A percentile compares a stretch with the other conserved stretches of the same genome.
Evolutionary conservation across 768 basidiomycete species (phyloP).

Genomic region (Phylloporus scabripes): DNA sequence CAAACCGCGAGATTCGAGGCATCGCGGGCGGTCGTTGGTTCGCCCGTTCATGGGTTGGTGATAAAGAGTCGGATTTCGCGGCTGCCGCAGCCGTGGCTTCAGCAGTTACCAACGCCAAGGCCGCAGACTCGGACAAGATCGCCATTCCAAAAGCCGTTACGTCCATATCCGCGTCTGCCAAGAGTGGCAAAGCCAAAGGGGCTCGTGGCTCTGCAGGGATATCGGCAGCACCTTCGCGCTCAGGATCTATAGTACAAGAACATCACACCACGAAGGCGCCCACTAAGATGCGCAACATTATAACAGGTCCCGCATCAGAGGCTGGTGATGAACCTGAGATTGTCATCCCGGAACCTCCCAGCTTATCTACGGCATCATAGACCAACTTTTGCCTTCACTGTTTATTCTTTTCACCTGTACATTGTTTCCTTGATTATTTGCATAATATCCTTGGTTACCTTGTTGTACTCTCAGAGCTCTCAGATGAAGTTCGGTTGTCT

Average conservation of each 20-base stretch:
- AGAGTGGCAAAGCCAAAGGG: slow-evolving; percentile 39
- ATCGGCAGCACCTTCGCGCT: slow-evolving; percentile 53
- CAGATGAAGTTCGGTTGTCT: no score
- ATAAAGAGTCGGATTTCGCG: slow-evolving; percentile 68
- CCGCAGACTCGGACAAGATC: slow-evolving; percentile 25
- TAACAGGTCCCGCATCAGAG: slow-evolving; percentile 47
- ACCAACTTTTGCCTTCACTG: slow-evolving; percentile 4
- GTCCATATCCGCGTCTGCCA: slow-evolving; percentile 47
- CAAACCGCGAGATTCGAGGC: slow-evolving; percentile 72
- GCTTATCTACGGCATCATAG: slow-evolving; percentile 18
- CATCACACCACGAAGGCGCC: slow-evolving; percentile 43
- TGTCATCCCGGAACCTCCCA: slow-evolving; percentile 15
- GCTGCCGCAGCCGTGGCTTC: slow-evolving; percentile 27
- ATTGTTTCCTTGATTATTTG: slow-evolving; percentile 9
- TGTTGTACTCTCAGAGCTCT: no score
- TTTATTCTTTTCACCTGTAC: slow-evolving; percentile 7
- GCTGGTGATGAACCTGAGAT: slow-evolving; percentile 45
- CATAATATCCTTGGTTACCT: slow-evolving; percentile 4
- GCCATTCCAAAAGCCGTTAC: slow-evolving; percentile 34
- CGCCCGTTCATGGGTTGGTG: slow-evolving; percentile 75
- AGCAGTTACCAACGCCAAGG: slow-evolving; percentile 25
- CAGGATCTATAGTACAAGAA: slow-evolving; percentile 50
- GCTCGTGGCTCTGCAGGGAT: slow-evolving; percentile 34
- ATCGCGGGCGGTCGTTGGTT: slow-evolving; percentile 85
- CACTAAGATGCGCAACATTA: slow-evolving; percentile 64